phyloP scores from a whole-genome alignment of 768 basidiomycete species.

The Kondoa subrosea region DNA sequence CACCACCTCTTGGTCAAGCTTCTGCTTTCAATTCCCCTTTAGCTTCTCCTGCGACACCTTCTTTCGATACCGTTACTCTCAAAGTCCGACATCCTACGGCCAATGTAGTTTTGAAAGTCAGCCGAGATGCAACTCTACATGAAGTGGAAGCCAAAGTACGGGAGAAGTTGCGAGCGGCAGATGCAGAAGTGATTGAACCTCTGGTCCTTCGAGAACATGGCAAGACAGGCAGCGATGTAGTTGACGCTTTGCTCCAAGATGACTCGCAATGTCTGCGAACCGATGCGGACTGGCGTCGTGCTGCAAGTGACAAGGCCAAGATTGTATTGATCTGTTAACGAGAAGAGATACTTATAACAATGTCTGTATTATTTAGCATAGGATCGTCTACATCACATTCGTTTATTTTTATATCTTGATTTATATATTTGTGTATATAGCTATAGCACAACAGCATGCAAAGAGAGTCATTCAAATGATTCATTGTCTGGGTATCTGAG shows the following conservation, averaged over 20 bases:
- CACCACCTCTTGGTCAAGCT: neutral
- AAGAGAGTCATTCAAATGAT: too few relatives aligned
- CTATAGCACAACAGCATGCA: too few relatives aligned
- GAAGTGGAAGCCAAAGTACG: conserved; percentile 1
- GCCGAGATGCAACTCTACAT: neutral
- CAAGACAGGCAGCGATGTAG: neutral
- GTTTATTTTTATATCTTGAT: neutral
- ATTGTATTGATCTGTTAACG: conserved; percentile 1
- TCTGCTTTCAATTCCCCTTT: neutral
- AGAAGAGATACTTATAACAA: neutral
- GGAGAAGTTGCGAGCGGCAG: conserved; percentile 2
- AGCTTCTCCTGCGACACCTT: neutral
- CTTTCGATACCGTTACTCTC: neutral
- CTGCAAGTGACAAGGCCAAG: neutral
- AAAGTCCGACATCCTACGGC: conserved; percentile 5
- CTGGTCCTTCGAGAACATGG: neutral
- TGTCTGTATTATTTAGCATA: neutral
- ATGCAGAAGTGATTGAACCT: neutral
- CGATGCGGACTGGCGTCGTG: neutral
- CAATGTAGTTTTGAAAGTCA: conserved; percentile 5
- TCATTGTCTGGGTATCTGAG: too few relatives aligned
- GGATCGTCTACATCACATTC: too few relatives aligned
- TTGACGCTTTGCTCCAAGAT: neutral
- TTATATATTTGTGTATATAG: neutral
- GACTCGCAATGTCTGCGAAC: neutral